Evolutionary conservation across 495 filamentous ascomycete genomes (phyloP).

Genomic region (Xylaria longipes): DNA sequence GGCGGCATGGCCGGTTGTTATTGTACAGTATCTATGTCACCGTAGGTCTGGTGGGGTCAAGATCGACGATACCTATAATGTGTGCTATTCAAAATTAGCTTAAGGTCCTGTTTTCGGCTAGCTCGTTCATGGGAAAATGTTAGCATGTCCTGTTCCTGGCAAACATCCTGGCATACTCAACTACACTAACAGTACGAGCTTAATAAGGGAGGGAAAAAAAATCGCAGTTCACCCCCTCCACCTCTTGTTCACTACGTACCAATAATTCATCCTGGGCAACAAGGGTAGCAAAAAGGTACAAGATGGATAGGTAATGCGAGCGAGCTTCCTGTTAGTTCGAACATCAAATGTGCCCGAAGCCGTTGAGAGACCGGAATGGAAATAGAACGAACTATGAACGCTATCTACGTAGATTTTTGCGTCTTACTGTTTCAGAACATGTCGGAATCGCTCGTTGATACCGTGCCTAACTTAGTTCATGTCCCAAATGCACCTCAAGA

Average conservation of each 20-base stretch:
- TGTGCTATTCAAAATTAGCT: neutral
- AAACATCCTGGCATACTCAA: neutral
- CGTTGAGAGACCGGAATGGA: conserved; percentile 9
- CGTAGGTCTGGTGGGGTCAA: conserved; percentile 2
- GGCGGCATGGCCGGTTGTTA: neutral
- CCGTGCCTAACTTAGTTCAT: neutral
- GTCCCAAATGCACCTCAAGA: conserved; percentile 11
- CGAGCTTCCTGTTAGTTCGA: neutral
- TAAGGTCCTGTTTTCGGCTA: neutral
- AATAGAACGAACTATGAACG: neutral
- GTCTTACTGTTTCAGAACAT: conserved; percentile 17
- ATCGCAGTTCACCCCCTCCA: neutral
- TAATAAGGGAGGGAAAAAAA: neutral
- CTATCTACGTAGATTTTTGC: neutral
- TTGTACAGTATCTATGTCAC: conserved; percentile 2
- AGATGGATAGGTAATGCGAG: neutral
- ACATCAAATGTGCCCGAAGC: neutral
- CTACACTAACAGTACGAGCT: neutral
- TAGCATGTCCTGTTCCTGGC: conserved; percentile 3
- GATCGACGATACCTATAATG: conserved; percentile 13
- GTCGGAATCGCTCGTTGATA: conserved; percentile 4
- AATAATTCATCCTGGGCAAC: neutral
- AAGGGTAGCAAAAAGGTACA: neutral
- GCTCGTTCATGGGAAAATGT: neutral
- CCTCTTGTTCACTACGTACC: neutral